These are phyloP conservation scores for Maudiozyma bulderi DNA, from an alignment of 805 yeast genomes.

Conservation along the genomic window DNA sequence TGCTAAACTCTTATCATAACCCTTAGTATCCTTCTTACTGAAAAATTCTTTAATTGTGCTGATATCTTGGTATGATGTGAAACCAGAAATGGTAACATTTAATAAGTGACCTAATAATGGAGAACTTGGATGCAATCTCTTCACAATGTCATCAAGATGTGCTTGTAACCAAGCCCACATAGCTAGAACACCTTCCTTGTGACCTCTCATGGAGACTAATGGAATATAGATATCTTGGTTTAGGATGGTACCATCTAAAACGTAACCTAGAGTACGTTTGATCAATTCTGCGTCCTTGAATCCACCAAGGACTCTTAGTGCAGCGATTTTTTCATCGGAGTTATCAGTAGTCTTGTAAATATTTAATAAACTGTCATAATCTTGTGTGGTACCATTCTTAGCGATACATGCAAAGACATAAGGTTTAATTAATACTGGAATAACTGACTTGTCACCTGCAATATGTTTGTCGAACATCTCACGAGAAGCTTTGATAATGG, in stretches of 20 bases:
- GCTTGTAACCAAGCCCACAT: constrained; percentile 65
- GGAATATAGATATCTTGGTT: constrained; percentile 72
- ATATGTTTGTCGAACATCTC: constrained; percentile 44
- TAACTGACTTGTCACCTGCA: constrained; percentile 53
- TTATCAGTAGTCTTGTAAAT: constrained; percentile 51
- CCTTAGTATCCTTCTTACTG: constrained; percentile 43
- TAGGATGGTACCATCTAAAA: constrained; percentile 49
- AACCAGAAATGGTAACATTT: constrained; percentile 47
- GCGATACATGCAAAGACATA: constrained; percentile 58
- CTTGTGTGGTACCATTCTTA: constrained; percentile 46
- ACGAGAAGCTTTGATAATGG: constrained; percentile 37
- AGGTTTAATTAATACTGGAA: constrained; percentile 64
- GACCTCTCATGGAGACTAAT: constrained; percentile 57
- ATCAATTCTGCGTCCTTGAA: constrained; percentile 44
- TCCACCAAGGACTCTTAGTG: constrained; percentile 58
- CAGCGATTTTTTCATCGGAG: constrained; percentile 58
- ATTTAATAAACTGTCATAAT: constrained; percentile 50
- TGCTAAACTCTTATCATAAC: constrained; percentile 52
- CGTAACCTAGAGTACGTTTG: constrained; percentile 44
- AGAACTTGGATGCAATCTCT: constrained; percentile 67
- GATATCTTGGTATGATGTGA: constrained; percentile 46
- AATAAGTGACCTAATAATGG: constrained; percentile 72
- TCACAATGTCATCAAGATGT: constrained; percentile 61
- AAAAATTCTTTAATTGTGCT: constrained; percentile 44
- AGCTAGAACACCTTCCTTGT: constrained; percentile 53